Evolutionary conservation across 495 filamentous ascomycete genomes (phyloP).

Genomic region (Astrothelium subdiscretum): DNA sequence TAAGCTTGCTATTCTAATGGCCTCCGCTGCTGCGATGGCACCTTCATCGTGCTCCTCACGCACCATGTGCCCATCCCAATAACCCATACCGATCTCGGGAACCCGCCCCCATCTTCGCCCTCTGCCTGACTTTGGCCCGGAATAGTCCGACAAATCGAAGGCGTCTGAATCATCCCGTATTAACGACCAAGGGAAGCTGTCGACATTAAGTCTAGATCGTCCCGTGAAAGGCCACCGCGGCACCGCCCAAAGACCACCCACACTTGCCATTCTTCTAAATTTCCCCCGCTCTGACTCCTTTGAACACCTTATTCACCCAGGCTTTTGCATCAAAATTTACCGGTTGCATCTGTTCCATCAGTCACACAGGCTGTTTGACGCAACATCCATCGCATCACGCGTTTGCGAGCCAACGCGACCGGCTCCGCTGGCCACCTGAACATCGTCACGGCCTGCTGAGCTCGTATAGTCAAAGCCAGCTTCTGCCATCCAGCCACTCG

Average conservation of each 20-base stretch:
- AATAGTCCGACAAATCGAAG: background rate
- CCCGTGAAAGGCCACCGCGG: background rate
- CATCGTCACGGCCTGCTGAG: background rate
- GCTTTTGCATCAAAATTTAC: background rate
- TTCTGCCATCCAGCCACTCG: background rate
- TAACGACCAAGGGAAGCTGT: background rate
- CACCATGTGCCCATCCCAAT: background rate
- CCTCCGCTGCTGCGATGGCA: background rate
- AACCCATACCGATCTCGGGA: background rate
- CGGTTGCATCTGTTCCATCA: background rate
- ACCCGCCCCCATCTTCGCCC: background rate
- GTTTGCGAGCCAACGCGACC: background rate
- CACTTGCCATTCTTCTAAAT: background rate
- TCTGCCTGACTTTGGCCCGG: background rate
- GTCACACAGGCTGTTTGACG: background rate
- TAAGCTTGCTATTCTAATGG: background rate
- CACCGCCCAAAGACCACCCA: background rate
- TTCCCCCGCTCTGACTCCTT: background rate
- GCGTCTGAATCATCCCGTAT: background rate
- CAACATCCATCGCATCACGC: background rate
- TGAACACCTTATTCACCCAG: background rate
- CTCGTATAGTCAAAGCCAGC: background rate
- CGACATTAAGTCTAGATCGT: conserved; percentile 1
- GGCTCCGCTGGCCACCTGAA: background rate
- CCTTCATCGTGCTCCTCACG: background rate